Evolutionary conservation across 345 rosid species (phyloP), one percentile per base, ranked within the genome.

Genomic region (Mercurialis annua): DNA sequence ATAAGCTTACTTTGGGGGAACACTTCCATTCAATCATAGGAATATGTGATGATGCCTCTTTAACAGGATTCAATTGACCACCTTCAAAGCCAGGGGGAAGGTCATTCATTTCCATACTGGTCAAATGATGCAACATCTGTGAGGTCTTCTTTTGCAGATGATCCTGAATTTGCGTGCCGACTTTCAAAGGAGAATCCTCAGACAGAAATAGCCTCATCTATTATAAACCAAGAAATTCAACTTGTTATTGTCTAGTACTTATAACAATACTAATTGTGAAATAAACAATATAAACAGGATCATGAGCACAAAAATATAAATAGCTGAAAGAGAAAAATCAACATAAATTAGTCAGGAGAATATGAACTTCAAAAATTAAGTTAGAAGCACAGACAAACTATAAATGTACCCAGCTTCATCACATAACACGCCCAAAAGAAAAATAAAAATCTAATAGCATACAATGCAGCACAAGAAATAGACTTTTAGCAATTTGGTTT

Each of bases 51-150:
- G 67, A 50, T 34, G 29, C 51, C 51, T 14, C 27, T 68, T 68
- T 81, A n/a, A 3, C 44, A 67, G 33, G 69, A 36, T 50, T 75
- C 8, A 59, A 48, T 61, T 43, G 56, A 44, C 21, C 44, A 36
- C 64, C 69, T 73, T 73, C 83, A 54, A 87, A 85, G 11, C 90
- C 84, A 49, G 88, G 88, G 29, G 82, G 87, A 20, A 76, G 70
- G 43, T 82, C 78, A 64, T 20, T 24, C 10, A 42, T 43, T 20
- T 53, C 68, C 34, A 16, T 21, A 62, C 67, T 30, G 0, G 67
- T 52, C 10, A 76, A 63, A 60, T 42, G 38, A 29, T 46, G 80
- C n/a, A 34, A 51, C 47, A 52, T 51, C 27, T 4, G 6, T 20
- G 73, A 59, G 38, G 71, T 3, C 40, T 72, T 79, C 29, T 53